Conservation (phyloP, 2,329 filamentous ascomycete species). For the Trichophyton benhamiae region DNA sequence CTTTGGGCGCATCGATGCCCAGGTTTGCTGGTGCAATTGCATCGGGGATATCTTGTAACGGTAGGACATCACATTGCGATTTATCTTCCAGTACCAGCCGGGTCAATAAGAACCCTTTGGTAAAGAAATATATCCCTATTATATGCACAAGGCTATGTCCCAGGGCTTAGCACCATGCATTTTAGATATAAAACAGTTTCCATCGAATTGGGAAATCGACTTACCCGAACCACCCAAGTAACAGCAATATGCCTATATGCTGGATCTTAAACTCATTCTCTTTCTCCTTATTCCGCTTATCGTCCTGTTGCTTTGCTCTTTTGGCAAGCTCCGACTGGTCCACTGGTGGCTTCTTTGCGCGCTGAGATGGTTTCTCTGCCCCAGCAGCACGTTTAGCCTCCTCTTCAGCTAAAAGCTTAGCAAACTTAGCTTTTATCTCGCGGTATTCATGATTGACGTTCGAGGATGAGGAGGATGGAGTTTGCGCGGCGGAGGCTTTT, state of each 20-base stretch:
- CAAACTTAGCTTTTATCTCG: conserved; percentile 15
- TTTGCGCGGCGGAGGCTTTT: background rate
- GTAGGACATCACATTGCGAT: conserved; percentile 56
- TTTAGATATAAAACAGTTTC: too few relatives aligned
- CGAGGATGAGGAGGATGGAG: background rate
- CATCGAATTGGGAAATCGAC: conserved; percentile 10
- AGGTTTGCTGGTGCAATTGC: conserved; percentile 12
- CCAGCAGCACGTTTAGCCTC: conserved; percentile 11
- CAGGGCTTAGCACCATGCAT: background rate
- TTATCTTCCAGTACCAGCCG: conserved; percentile 66
- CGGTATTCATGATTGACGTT: conserved; percentile 11
- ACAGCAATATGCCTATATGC: conserved; percentile 27
- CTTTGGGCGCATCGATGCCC: conserved; percentile 17
- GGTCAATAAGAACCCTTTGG: conserved; percentile 85
- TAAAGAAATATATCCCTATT: conserved; percentile 80
- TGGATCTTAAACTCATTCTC: conserved; percentile 29
- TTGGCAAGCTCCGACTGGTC: conserved; percentile 13
- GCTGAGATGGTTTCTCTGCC: background rate
- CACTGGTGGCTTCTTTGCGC: conserved; percentile 1
- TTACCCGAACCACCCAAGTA: conserved; percentile 33
- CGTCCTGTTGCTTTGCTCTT: conserved; percentile 20
- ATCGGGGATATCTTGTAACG: conserved; percentile 38
- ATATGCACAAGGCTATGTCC: conserved; percentile 53
- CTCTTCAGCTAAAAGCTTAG: conserved; percentile 14
- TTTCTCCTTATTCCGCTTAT: conserved; percentile 19